phyloP scores from a whole-genome alignment of 2,329 filamentous ascomycete species.

The Cercospora sp. region DNA sequence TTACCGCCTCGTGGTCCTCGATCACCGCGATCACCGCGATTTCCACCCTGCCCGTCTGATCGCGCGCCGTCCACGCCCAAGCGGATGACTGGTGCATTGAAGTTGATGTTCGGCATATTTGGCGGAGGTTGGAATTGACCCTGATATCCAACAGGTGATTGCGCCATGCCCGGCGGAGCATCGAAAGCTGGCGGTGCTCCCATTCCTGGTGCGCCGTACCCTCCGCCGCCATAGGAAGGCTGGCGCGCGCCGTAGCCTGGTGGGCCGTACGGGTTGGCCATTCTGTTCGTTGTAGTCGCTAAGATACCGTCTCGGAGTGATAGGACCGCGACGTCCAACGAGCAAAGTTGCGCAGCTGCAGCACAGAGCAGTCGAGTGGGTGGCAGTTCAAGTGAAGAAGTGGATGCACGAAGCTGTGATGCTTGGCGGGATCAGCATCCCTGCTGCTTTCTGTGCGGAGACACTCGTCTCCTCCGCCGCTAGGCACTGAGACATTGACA shows the following conservation, averaged over 20 bases:
- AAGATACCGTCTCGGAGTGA: not conserved
- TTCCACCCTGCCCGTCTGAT: conserved; percentile 59
- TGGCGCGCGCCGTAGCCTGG: conserved; percentile 61
- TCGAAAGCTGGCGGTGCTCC: conserved; percentile 77
- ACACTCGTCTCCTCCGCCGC: conserved; percentile 2
- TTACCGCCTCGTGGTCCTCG: conserved; percentile 37
- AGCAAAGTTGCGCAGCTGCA: not conserved
- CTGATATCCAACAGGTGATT: conserved; percentile 73
- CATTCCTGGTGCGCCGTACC: conserved; percentile 58
- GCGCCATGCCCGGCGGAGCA: conserved; percentile 75
- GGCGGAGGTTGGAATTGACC: conserved; percentile 82
- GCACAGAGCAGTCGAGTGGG: not conserved
- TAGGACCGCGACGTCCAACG: not conserved
- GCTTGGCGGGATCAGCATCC: conserved; percentile 6
- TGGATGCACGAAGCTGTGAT: conserved; percentile 4
- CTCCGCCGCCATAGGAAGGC: conserved; percentile 65
- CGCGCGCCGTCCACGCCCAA: conserved; percentile 70
- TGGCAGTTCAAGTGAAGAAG: not conserved
- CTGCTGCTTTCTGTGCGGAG: not conserved
- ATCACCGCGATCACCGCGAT: conserved; percentile 35
- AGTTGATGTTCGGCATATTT: conserved; percentile 97
- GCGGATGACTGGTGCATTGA: conserved; percentile 93
- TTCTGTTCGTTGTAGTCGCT: conserved; percentile 15
- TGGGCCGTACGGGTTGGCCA: conserved; percentile 42
- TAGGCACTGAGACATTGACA: not conserved